Percentiles rank a stretch among this genome's conserved stretches.
Conservation (phyloP, 495 filamentous ascomycete species). For the Chaetomidium leptoderma region DNA sequence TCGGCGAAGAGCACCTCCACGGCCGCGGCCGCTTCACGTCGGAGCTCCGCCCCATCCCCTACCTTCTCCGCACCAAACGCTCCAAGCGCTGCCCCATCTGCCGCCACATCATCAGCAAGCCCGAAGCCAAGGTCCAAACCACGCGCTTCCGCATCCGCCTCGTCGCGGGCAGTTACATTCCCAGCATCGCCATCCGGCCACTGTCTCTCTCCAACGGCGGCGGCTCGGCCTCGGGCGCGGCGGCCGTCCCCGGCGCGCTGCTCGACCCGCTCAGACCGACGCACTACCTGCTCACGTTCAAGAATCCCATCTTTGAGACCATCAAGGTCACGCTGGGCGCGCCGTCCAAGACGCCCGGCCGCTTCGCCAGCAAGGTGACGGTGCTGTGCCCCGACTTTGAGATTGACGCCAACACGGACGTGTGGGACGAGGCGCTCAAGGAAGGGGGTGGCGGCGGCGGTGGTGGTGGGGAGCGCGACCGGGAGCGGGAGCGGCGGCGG, state of each 20-base stretch:
- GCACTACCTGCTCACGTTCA: conserved; percentile 82
- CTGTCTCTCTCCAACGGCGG: conserved; percentile 45
- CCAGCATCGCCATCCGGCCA: conserved; percentile 65
- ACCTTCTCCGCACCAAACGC: conserved; percentile 82
- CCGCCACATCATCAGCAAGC: conserved; percentile 91
- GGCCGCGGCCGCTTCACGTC: conserved; percentile 51
- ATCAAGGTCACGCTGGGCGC: conserved; percentile 85
- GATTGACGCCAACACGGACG: conserved; percentile 89
- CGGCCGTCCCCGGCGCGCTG: conserved; percentile 21
- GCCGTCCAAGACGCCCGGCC: conserved; percentile 72
- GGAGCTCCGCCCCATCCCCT: conserved; percentile 72
- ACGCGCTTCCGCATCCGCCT: conserved; percentile 86
- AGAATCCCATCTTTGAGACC: conserved; percentile 89
- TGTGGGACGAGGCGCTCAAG: conserved; percentile 86
- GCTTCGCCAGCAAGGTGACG: conserved; percentile 73
- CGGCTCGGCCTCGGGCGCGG: conserved; percentile 6
- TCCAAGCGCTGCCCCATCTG: conserved; percentile 89
- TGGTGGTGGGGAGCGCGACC: background rate
- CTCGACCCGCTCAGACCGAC: conserved; percentile 65
- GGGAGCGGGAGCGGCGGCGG: conserved; percentile 31
- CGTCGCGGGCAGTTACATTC: conserved; percentile 85
- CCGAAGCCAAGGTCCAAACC: conserved; percentile 81
- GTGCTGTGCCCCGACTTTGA: conserved; percentile 93
- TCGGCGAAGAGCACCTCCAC: conserved; percentile 43
- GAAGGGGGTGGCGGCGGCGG: conserved; percentile 29